Evolutionary conservation across 192 early-diverging fungal genomes (phyloP), one percentile per base, ranked within the genome.

Genomic region (Mortierella hygrophila): DNA sequence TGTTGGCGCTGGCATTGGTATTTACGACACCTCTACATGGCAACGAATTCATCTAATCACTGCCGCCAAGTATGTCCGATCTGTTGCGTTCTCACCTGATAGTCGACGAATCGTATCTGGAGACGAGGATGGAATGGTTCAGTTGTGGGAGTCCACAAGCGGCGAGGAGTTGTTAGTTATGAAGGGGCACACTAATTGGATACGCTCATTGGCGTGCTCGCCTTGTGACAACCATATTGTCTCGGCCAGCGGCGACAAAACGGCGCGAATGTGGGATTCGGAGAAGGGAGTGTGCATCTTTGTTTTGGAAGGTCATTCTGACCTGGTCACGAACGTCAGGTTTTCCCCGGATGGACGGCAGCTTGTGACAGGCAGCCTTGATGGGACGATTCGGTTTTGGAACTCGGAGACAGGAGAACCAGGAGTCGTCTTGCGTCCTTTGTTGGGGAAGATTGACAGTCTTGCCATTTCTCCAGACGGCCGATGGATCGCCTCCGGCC

Each of bases 361-460:
- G 46, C 10, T 73, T 0, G 29, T 46, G 0, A 52, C 46, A 6
- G 72, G 41, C 0, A 35, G 72, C 52, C 0, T 0, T 0, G 72
- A 73, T 46, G 44, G 13, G 0, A 73, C 72, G 44, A 26, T 73
- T 41, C 46, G 72, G 16, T 41, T 73, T 9, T 73, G 72, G 72
- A 23, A 73, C n/a, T 6, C 72, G 11, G 1, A 18, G 42, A 73
- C 72, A 41, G 46, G 42, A 15, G 46, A 41, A 15, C 21, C 29
- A 6, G 44, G 44, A 6, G 3, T 23, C 20, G 37, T 70, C 13
- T 70, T 38, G 38, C 40, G 15, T 21, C 6, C 35, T 29, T 41
- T 13, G 4, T 23, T 13, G 5, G 32, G 35, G 6, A 35, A 18
- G 13, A 41, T 70, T 11, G 0, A 2, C 6, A 23, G 15, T 41